phyloP scores from a whole-genome alignment of 2,329 filamentous ascomycete genomes.

The Cercospora sojina region DNA sequence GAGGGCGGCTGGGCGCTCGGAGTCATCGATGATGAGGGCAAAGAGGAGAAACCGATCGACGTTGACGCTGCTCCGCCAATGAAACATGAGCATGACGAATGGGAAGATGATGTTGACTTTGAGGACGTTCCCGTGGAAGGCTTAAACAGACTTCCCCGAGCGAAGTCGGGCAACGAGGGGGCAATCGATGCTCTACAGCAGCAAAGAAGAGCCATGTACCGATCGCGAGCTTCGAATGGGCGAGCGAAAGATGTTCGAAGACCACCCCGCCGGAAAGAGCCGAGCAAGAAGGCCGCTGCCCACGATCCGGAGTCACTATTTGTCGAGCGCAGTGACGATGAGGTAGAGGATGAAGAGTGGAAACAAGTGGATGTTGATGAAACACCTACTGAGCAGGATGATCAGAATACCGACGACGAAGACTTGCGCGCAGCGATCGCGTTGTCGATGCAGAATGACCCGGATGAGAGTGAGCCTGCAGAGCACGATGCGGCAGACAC shows the following conservation, averaged over 20 bases:
- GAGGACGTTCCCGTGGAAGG: slow-evolving; percentile 93
- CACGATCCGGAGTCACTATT: slow-evolving; percentile 56
- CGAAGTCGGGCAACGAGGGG: slow-evolving; percentile 36
- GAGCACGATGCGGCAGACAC: slow-evolving; percentile 37
- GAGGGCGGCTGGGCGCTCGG: slow-evolving; percentile 96
- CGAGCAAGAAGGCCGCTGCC: slow-evolving; percentile 13
- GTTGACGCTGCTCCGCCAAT: slow-evolving; percentile 65
- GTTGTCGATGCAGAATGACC: slow-evolving; percentile 70
- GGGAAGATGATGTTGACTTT: slow-evolving; percentile 70
- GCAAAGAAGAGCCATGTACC: slow-evolving; percentile 50
- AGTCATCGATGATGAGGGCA: slow-evolving; percentile 82
- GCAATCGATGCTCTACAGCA: slow-evolving; percentile 40
- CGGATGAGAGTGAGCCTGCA: slow-evolving; percentile 32
- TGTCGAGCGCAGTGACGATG: slow-evolving; percentile 46
- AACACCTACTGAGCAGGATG: slow-evolving; percentile 48
- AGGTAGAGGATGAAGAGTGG: slow-evolving; percentile 40
- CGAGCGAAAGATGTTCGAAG: slow-evolving; percentile 11
- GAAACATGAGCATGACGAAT: slow-evolving; percentile 53
- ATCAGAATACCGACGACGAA: slow-evolving; percentile 57
- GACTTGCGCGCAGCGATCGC: slow-evolving; percentile 81
- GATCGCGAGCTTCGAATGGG: slow-evolving; percentile 38
- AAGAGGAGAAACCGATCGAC: slow-evolving; percentile 86
- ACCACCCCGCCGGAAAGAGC: slow-evolving; percentile 22
- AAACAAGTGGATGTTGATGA: slow-evolving; percentile 43
- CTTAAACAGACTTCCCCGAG: slow-evolving; percentile 76